phyloP scores from a whole-genome alignment of 768 basidiomycete genomes.

The Phaffia australis region DNA sequence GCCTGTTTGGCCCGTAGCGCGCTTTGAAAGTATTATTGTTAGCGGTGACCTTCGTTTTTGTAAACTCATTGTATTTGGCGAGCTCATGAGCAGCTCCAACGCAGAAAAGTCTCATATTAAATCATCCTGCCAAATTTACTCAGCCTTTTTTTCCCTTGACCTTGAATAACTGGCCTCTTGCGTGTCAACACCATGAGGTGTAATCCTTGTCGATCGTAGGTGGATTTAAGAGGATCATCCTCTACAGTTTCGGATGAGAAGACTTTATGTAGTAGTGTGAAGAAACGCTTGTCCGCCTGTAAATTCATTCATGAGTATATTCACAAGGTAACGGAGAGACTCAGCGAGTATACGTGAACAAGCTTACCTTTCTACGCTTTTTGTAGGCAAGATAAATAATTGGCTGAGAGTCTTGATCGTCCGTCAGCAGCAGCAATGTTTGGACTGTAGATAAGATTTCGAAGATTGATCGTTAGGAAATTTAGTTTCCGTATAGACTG shows the following conservation, averaged over 20 bases:
- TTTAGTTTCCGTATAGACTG: too few relatives aligned
- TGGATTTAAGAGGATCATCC: not conserved
- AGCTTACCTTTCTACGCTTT: slow-evolving; percentile 69
- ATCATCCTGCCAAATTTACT: too few relatives aligned
- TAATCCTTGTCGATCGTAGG: slow-evolving; percentile 15
- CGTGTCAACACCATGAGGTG: slow-evolving; percentile 10
- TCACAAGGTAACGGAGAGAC: not conserved
- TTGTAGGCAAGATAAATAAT: slow-evolving; percentile 87
- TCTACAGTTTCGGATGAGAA: slow-evolving; percentile 62
- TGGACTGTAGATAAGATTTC: slow-evolving; percentile 41
- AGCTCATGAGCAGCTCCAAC: too few relatives aligned
- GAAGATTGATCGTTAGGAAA: not conserved
- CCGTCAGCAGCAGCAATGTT: slow-evolving; percentile 57
- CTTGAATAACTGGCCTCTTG: not conserved
- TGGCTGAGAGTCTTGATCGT: slow-evolving; percentile 38
- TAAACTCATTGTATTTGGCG: too few relatives aligned
- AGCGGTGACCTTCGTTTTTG: too few relatives aligned
- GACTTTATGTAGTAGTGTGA: slow-evolving; percentile 60
- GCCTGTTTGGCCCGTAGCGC: too few relatives aligned
- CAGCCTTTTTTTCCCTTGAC: too few relatives aligned
- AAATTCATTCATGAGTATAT: not conserved
- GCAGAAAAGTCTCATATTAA: too few relatives aligned
- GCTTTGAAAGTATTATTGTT: too few relatives aligned
- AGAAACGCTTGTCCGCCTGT: slow-evolving; percentile 82
- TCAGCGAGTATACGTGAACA: not conserved